Percentiles rank a stretch among this genome's conserved stretches.
Evolutionary conservation across 305 asterid genomes (phyloP).

Genomic region (Solanum hybrid): DNA sequence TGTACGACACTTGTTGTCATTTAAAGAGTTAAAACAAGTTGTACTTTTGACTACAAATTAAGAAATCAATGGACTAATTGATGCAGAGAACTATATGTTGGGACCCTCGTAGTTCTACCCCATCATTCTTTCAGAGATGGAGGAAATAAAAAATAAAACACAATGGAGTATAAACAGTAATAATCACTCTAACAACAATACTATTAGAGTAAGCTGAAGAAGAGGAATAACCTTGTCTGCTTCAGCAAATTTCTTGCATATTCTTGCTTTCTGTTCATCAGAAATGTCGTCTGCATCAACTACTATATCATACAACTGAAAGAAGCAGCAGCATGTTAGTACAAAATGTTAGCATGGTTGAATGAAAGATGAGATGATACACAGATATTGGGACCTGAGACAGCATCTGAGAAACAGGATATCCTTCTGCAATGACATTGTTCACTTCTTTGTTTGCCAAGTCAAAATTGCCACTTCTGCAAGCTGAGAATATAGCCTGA

Average conservation of each 20-base stretch:
- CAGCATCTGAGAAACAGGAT: slow-evolving; percentile 75
- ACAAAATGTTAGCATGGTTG: background rate
- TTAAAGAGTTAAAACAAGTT: background rate
- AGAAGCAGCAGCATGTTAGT: slow-evolving; percentile 23
- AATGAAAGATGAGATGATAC: background rate
- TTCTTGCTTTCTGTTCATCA: slow-evolving; percentile 81
- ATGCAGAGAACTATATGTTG: background rate
- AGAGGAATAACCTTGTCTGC: slow-evolving; percentile 63
- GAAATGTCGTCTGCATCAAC: slow-evolving; percentile 56
- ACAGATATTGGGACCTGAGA: slow-evolving; percentile 49
- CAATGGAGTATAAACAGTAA: background rate
- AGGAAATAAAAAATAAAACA: background rate
- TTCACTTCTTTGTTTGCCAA: slow-evolving; percentile 76
- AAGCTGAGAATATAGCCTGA: slow-evolving; percentile 56
- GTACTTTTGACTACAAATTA: background rate
- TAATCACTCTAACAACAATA: background rate
- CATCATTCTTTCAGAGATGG: background rate
- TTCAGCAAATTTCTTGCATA: slow-evolving; percentile 86
- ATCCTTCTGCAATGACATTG: slow-evolving; percentile 83
- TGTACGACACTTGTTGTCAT: background rate
- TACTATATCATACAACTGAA: slow-evolving; percentile 66
- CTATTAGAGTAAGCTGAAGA: background rate
- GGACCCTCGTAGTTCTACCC: background rate
- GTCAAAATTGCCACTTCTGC: slow-evolving; percentile 78
- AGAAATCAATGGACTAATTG: background rate